Base-by-base conservation (phyloP, 1,284 basidiomycete species). In the Apiotrichum porosum region DNA sequence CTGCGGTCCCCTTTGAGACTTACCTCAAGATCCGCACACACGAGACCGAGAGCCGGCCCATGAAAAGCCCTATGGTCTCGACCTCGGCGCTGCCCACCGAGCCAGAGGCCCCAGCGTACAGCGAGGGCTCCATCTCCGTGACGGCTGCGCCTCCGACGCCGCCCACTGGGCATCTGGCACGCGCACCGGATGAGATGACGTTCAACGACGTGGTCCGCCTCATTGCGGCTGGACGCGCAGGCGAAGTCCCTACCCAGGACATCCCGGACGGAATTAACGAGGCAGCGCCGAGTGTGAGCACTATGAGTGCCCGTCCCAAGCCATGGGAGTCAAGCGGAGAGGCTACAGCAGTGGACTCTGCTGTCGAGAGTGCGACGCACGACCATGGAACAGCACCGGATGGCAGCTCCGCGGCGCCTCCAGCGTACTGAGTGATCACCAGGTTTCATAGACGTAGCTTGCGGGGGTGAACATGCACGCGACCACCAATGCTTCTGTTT, bases 191-290 rank as follows among this genome's bases (percentile, higher is more conserved):
- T 17, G 36, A 47, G 28, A 38, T 51, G 44, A 42, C 44, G 28
- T 55, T 55, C 35, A 36, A 43, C 24, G 40, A 55, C 24, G 44
- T 55, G 21, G 54, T 55, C 13, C 47, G 49, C 23, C 50, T 70
- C 36, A 66, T 70, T 21, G 48, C 55, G 17, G 60, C 62, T 19
- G 66, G 66, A 0, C 50, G 61, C 37, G 65, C 63, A 19, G 54
- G 43, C 21, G 62, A 68, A 42, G 55, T 70, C 9, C 49, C 49
- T 14, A 37, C 52, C 10, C 47, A 49, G 30, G 43, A 58, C 18
- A 58, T 70, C 22, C 61, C 64, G 2, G 62, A 70, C 24, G 56
- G 53, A 9, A 40, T 66, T 3, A 68, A 67, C 35, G 61, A 61
- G 38, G 34, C 26, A 42, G 36, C 44, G n/a, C 39, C 44, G 9